phyloP scores from a whole-genome alignment of 495 filamentous ascomycete genomes.

The Podospora bellae-mahoneyi region DNA sequence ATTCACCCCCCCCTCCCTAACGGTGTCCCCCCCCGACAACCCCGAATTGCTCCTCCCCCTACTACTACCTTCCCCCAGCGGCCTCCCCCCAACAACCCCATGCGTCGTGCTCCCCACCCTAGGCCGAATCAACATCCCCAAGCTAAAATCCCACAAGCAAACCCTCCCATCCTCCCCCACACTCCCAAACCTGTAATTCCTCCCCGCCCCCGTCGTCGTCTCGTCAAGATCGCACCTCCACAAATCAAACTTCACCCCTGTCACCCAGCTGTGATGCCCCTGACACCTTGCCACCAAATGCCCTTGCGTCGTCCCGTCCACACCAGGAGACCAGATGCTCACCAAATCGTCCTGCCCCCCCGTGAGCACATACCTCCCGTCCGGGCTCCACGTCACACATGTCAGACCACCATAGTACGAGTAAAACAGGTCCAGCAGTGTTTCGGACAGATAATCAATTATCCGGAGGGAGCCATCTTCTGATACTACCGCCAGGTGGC shows the following conservation, averaged over 20 bases:
- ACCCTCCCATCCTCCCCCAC: conserved; percentile 91
- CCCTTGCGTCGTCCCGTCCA: conserved; percentile 47
- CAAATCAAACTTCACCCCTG: conserved; percentile 86
- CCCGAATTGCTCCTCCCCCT: neutral
- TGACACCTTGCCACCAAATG: conserved; percentile 88
- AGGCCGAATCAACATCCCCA: conserved; percentile 90
- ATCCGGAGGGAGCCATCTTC: conserved; percentile 89
- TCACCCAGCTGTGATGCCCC: conserved; percentile 92
- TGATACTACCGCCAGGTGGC: conserved; percentile 84
- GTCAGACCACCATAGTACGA: conserved; percentile 90
- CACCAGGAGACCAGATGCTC: conserved; percentile 77
- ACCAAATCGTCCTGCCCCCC: conserved; percentile 95
- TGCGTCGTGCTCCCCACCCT: conserved; percentile 39
- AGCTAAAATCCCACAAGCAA: conserved; percentile 94
- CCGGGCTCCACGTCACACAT: conserved; percentile 95
- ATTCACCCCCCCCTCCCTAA: conserved; percentile 35
- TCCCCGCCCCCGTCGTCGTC: conserved; percentile 54
- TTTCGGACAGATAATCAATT: conserved; percentile 89
- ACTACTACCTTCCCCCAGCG: neutral
- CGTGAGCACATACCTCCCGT: conserved; percentile 92
- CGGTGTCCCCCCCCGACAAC: conserved; percentile 29
- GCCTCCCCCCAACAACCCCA: conserved; percentile 28
- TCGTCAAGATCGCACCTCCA: conserved; percentile 74
- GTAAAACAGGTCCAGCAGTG: conserved; percentile 77
- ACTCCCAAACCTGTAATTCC: conserved; percentile 90